Evolutionary conservation across 805 yeast species (phyloP).

Genomic region (Candida germanica): DNA sequence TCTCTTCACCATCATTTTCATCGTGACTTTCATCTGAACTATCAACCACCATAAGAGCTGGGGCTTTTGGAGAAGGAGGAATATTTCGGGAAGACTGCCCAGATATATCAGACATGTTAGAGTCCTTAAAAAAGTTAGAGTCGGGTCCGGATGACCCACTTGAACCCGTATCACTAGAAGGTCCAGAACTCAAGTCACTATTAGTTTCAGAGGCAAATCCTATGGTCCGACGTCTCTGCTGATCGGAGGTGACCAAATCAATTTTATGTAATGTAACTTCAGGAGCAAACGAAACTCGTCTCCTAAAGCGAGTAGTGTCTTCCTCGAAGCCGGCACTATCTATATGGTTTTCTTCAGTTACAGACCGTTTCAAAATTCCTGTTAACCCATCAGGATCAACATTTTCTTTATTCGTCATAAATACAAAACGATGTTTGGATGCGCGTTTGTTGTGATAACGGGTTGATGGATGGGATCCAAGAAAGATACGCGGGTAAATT

Average conservation of each 20-base stretch:
- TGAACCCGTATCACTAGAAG: background rate
- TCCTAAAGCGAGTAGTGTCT: conserved; percentile 8
- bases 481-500: too few relatives aligned
- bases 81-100: too few relatives aligned
- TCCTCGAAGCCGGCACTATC: conserved; percentile 1
- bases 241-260: conserved; percentile 34
- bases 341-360: background rate
- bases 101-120: too few relatives aligned
- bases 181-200: conserved; percentile 13
- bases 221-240: conserved; percentile 19
- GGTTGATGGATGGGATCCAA: too few relatives aligned
- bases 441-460: too few relatives aligned
- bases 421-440: too few relatives aligned
- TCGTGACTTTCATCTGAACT: conserved; percentile 1
- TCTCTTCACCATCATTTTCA: conserved; percentile 15
- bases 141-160: background rate
- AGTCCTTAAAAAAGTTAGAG: too few relatives aligned
- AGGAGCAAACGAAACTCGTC: conserved; percentile 77
- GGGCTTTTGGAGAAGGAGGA: background rate
- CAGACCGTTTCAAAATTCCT: conserved; percentile 7
- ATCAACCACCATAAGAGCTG: background rate
- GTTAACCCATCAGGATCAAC: conserved; percentile 11
- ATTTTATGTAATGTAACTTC: conserved; percentile 65
- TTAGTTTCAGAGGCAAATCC: conserved; percentile 18
- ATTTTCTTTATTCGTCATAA: conserved; percentile 14